Percentiles rank a stretch among this genome's conserved stretches.
phyloP scores from a whole-genome alignment of 805 yeast genomes.

The Suhomyces canberraensis region DNA sequence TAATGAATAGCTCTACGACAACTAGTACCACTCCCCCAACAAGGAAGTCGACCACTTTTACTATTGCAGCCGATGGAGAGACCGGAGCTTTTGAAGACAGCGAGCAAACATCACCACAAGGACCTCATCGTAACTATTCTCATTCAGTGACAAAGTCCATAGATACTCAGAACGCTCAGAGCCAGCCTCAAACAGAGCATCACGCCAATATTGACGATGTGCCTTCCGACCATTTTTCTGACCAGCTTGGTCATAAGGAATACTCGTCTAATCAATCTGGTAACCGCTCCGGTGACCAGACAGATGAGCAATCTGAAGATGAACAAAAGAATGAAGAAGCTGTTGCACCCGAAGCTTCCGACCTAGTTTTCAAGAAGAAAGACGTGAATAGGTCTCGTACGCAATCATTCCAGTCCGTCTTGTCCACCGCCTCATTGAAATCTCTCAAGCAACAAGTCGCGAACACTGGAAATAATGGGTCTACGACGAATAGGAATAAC shows the following conservation, averaged over 20 bases:
- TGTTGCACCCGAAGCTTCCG: conserved; percentile 7
- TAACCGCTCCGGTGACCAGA: neutral
- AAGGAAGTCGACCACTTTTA: conserved; percentile 1
- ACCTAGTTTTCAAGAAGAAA: conserved; percentile 36
- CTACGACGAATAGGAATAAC: conserved; percentile 9
- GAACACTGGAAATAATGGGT: conserved; percentile 8
- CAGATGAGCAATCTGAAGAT: neutral
- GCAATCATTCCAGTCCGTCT: conserved; percentile 43
- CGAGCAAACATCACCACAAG: neutral
- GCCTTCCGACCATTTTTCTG: too few relatives aligned
- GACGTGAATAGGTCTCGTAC: conserved; percentile 35
- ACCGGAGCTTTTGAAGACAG: neutral
- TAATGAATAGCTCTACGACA: conserved; percentile 1
- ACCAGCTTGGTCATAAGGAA: too few relatives aligned
- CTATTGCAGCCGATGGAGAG: conserved; percentile 1
- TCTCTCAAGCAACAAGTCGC: conserved; percentile 31
- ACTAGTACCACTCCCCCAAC: neutral
- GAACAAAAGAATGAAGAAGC: conserved; percentile 4
- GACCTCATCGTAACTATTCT: too few relatives aligned
- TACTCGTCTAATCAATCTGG: neutral
- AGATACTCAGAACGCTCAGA: too few relatives aligned
- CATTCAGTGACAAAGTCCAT: too few relatives aligned
- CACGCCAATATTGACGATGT: too few relatives aligned
- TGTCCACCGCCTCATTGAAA: conserved; percentile 42
- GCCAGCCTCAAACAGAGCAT: too few relatives aligned